Evolutionary conservation across 2,329 filamentous ascomycete species (phyloP).

Genomic region (Colletotrichum karsti): DNA sequence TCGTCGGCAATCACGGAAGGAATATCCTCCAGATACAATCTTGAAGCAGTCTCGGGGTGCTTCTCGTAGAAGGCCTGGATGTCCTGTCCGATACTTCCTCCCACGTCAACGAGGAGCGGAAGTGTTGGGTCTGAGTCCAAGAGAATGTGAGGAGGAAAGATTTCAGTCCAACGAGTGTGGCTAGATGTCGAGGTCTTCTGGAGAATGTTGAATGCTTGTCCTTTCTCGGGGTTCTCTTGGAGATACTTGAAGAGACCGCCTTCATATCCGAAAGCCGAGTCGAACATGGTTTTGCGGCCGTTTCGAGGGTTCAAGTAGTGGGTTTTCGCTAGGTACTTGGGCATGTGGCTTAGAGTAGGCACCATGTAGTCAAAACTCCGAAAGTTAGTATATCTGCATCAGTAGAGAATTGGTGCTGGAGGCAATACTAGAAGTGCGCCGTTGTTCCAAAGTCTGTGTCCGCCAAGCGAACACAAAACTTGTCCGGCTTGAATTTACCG

Average conservation of each 20-base stretch:
- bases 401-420: too few relatives aligned
- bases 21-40: slow-evolving; percentile 11
- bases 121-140: background rate
- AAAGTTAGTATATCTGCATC: too few relatives aligned
- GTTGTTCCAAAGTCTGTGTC: background rate
- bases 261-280: background rate
- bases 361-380: background rate
- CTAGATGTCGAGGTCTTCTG: background rate
- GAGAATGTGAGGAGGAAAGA: background rate
- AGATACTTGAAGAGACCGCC: background rate
- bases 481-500: background rate
- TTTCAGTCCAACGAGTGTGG: background rate
- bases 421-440: background rate
- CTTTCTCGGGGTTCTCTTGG: background rate
- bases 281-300: background rate
- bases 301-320: background rate
- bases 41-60: background rate
- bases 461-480: background rate
- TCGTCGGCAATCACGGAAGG: slow-evolving; percentile 5
- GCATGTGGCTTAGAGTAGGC: background rate
- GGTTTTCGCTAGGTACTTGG: background rate
- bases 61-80: background rate
- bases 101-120: slow-evolving; percentile 10
- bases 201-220: background rate
- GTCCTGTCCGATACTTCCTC: slow-evolving; percentile 6